Evolutionary conservation across 257 asterid species (phyloP).

Genomic region (Echites panduratus): DNA sequence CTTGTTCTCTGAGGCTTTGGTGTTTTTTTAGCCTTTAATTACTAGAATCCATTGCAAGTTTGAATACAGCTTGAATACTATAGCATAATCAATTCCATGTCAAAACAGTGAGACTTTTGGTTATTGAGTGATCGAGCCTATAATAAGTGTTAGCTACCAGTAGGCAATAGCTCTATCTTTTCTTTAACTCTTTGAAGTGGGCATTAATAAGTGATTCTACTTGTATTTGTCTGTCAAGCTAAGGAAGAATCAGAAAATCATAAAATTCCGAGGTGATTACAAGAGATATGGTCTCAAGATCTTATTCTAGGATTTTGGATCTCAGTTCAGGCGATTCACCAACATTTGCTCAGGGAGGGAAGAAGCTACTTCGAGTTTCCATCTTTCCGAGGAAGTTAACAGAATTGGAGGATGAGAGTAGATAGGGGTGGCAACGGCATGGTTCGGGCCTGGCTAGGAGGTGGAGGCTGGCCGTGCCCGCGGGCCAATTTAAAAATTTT

Average conservation of each 20-base stretch:
- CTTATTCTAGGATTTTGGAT: constrained; percentile 77
- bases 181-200: constrained; percentile 16
- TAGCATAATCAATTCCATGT: not conserved
- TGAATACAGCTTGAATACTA: not conserved
- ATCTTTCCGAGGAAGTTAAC: constrained; percentile 70
- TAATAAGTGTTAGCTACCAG: constrained; percentile 3
- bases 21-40: too few species aligned
- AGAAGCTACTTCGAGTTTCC: constrained; percentile 59
- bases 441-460: too few species aligned
- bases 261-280: not conserved
- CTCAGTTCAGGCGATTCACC: constrained; percentile 63
- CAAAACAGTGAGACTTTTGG: not conserved
- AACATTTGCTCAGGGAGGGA: constrained; percentile 47
- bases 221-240: constrained; percentile 13
- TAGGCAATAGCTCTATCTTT: constrained; percentile 12
- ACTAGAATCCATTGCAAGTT: not conserved
- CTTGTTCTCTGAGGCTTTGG: not conserved
- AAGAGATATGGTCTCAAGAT: constrained; percentile 60
- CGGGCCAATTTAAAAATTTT: too few species aligned
- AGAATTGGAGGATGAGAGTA: constrained; percentile 74
- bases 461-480: too few species aligned
- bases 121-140: not conserved
- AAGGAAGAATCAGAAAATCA: constrained; percentile 3
- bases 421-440: too few species aligned
- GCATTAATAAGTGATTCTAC: constrained; percentile 7